Evolutionary conservation across 306 rosid genomes (phyloP).

Genomic region (Vachellia collinsii): DNA sequence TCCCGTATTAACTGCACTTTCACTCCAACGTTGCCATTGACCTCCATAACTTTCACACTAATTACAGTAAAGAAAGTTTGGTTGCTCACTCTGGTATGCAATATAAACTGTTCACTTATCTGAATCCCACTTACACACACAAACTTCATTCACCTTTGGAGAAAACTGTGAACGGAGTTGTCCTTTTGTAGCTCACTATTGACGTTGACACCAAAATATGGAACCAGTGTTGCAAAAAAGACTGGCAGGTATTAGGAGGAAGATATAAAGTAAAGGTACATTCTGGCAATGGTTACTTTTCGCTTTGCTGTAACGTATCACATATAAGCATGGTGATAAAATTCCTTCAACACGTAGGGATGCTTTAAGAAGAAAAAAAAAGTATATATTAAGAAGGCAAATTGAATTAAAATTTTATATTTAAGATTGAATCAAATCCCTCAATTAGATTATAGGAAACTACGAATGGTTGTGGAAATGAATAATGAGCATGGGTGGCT

Average conservation of each 20-base stretch:
- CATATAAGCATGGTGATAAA: too few relatives aligned
- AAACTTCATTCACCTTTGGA: too few relatives aligned
- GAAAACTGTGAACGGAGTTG: background rate
- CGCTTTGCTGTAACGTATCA: too few relatives aligned
- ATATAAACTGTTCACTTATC: background rate
- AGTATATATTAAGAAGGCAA: too few relatives aligned
- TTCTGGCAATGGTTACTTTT: background rate
- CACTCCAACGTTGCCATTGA: too few relatives aligned
- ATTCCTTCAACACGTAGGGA: too few relatives aligned
- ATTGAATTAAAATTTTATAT: too few relatives aligned
- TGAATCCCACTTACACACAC: background rate
- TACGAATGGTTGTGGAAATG: conserved; percentile 7
- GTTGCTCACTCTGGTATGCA: background rate
- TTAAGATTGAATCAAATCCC: too few relatives aligned
- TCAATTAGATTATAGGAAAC: too few relatives aligned
- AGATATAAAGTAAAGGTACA: background rate
- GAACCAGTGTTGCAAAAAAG: background rate
- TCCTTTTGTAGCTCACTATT: background rate
- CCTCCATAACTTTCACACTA: background rate
- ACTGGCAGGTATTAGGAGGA: background rate
- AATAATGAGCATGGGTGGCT: conserved; percentile 32
- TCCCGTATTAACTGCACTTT: too few relatives aligned
- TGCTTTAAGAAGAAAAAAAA: too few relatives aligned
- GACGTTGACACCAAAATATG: background rate
- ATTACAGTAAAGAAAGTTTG: background rate